A percentile compares a stretch with the other conserved stretches of the same genome.
Conservation (phyloP, 768 basidiomycete genomes). For the Lactifluus pinguis region DNA sequence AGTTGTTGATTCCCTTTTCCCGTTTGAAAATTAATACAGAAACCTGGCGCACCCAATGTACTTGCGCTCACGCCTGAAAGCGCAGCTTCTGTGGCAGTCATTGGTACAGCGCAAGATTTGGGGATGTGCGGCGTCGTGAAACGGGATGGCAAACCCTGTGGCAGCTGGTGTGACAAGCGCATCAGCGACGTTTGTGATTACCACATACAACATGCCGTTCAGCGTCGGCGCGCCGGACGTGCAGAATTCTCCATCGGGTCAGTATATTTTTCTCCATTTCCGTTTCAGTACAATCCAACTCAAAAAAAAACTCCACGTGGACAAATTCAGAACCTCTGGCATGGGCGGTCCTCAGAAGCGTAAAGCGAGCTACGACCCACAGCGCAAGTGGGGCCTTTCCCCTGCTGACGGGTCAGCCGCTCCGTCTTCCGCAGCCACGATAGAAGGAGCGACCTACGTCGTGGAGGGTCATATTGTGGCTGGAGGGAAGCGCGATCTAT, state of each 20-base stretch:
- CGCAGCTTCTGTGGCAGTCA: slow-evolving; percentile 67
- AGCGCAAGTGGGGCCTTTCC: slow-evolving; percentile 66
- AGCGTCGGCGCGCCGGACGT: slow-evolving; percentile 61
- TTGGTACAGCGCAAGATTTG: slow-evolving; percentile 82
- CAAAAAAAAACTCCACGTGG: not conserved
- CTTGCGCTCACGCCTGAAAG: slow-evolving; percentile 83
- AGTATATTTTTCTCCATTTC: too few relatives aligned
- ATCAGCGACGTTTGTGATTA: slow-evolving; percentile 84
- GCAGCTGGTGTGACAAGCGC: slow-evolving; percentile 87
- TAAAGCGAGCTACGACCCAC: slow-evolving; percentile 54
- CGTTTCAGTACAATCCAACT: not conserved
- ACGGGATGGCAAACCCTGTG: slow-evolving; percentile 73
- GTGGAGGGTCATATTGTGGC: slow-evolving; percentile 71
- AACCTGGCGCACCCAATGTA: slow-evolving; percentile 69
- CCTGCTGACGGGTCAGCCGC: slow-evolving; percentile 34
- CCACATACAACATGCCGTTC: slow-evolving; percentile 77
- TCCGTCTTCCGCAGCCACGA: slow-evolving; percentile 22
- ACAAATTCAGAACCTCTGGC: slow-evolving; percentile 55
- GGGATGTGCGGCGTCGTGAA: slow-evolving; percentile 75
- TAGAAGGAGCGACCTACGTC: slow-evolving; percentile 59
- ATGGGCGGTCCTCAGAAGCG: slow-evolving; percentile 36
- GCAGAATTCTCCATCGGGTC: slow-evolving; percentile 85
- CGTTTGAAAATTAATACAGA: not conserved
- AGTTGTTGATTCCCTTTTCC: not conserved
- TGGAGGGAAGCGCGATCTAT: slow-evolving; percentile 38